These are phyloP conservation scores for Xerocomellus chrysenteron DNA, from an alignment of 768 basidiomycete genomes.

Conservation along the genomic window DNA sequence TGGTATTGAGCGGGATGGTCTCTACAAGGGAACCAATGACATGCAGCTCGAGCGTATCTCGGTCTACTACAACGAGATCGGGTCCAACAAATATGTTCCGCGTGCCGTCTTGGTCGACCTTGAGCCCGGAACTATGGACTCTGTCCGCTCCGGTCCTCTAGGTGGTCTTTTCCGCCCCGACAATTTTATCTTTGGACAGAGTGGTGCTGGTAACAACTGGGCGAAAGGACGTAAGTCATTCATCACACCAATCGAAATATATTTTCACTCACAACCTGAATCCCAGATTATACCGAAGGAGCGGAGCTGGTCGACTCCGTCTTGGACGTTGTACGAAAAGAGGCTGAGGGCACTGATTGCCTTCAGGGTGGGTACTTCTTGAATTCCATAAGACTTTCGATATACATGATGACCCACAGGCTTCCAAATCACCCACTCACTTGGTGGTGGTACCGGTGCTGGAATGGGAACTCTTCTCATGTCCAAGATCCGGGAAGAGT, in stretches of 20 bases:
- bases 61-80: slow-evolving; percentile 97
- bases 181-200: too few relatives aligned
- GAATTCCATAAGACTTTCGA: not conserved
- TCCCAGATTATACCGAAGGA: slow-evolving; percentile 81
- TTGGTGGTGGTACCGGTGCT: slow-evolving; percentile 98
- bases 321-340: slow-evolving; percentile 97
- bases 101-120: slow-evolving; percentile 97
- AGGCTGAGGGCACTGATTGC: slow-evolving; percentile 96
- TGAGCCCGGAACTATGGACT: slow-evolving; percentile 97
- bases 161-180: slow-evolving; percentile 95
- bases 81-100: slow-evolving; percentile 95
- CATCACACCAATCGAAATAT: too few relatives aligned
- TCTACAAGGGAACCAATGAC: slow-evolving; percentile 91
- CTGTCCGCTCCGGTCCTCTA: slow-evolving; percentile 85
- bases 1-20: slow-evolving; percentile 90
- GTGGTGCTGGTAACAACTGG: too few relatives aligned
- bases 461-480: slow-evolving; percentile 99
- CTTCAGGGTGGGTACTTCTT: slow-evolving; percentile 74
- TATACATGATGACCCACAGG: slow-evolving; percentile 43
- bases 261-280: not conserved
- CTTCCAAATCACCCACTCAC: slow-evolving; percentile 98
- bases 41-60: slow-evolving; percentile 96
- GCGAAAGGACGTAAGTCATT: too few relatives aligned
- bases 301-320: slow-evolving; percentile 99
- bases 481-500: slow-evolving; percentile 99